Evolutionary conservation across 768 basidiomycete genomes (phyloP), one percentile per base, ranked within the genome.

Genomic region (Pleurotus djamor): DNA sequence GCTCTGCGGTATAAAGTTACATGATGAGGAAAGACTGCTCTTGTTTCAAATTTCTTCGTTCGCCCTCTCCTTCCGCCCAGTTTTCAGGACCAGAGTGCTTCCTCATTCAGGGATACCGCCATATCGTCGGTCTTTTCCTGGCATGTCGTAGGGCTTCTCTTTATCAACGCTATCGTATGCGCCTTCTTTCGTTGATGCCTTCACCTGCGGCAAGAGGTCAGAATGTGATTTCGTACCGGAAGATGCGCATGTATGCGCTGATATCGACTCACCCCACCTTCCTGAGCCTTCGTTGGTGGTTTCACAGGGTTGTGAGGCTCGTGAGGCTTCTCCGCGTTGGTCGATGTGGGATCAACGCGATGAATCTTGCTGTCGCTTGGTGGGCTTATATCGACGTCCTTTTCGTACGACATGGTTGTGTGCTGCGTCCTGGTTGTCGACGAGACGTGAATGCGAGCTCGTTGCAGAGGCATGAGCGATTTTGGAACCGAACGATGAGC

Each of bases 301-400:
- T 56, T n/a, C 5, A 56, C 37, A 9, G 54, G 54, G 41, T n/a
- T 56, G 44, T 56, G 79, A 2, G 79, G 71, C 58, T 84, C 83
- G 58, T 82, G 72, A 3, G 84, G 81, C 37, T 76, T 76, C 65
- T 83, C 76, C 0, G 73, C 78, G 2, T 68, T 69, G 51, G 80
- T 77, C 2, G 78, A 77, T 3, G 67, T 61, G 0, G 78, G 68
- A 54, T 83, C 82, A 35, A 84, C 75, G n/a, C 75, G 69, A 68
- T 81, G 77, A 52, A 80, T 69, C 4, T 66, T 73, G n/a, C 74
- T 59, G 51, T 79, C 74, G 1, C 67, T 58, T 1, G 79, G 75
- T 4, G 80, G 77, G 1, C 75, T 74, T 17, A 73, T 68, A 65
- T 84, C 82, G 36, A 74, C 67, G 37, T 84, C 81, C 60, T 82